Percentiles rank a stretch among this genome's conserved stretches.
phyloP scores from a whole-genome alignment of 2,329 filamentous ascomycete genomes.

The Hypoxylon sp. region DNA sequence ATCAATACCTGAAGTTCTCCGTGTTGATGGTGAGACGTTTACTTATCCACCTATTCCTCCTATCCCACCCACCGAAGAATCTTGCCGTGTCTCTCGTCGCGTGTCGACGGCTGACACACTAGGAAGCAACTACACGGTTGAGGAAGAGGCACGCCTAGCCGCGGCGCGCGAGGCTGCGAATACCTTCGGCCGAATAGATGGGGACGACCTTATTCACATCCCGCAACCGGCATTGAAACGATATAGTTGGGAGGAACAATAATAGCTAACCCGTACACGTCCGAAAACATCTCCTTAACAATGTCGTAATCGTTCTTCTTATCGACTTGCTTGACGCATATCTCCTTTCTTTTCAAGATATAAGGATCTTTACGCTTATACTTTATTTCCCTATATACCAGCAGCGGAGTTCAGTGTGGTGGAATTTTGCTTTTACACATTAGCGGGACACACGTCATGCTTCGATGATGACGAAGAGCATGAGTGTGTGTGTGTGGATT shows the following conservation, averaged over 20 bases:
- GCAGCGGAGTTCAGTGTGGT: conserved; percentile 47
- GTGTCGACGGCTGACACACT: conserved; percentile 61
- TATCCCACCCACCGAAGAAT: conserved; percentile 49
- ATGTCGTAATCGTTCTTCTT: conserved; percentile 27
- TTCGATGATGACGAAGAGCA: conserved; percentile 28
- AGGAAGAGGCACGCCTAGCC: conserved; percentile 61
- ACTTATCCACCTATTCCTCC: conserved; percentile 47
- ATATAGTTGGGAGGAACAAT: conserved; percentile 55
- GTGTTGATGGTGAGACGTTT: conserved; percentile 48
- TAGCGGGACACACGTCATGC: conserved; percentile 25
- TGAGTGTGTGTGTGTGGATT: conserved; percentile 6
- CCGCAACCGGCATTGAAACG: conserved; percentile 54
- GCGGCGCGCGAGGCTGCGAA: conserved; percentile 33
- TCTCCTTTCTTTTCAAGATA: conserved; percentile 14
- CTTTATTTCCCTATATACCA: conserved; percentile 42
- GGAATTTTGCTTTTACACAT: conserved; percentile 29
- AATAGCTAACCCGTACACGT: conserved; percentile 11
- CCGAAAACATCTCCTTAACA: conserved; percentile 3
- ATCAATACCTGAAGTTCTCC: conserved; percentile 49
- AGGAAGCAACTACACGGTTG: conserved; percentile 71
- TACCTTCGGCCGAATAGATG: conserved; percentile 51
- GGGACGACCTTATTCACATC: conserved; percentile 53
- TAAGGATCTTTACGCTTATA: background rate
- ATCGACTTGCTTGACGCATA: conserved; percentile 34
- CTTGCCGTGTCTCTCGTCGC: conserved; percentile 45